Percentiles rank a stretch among this genome's conserved stretches.
Evolutionary conservation across 495 filamentous ascomycete genomes (phyloP).

Genomic region (Penicilliopsis zonata): DNA sequence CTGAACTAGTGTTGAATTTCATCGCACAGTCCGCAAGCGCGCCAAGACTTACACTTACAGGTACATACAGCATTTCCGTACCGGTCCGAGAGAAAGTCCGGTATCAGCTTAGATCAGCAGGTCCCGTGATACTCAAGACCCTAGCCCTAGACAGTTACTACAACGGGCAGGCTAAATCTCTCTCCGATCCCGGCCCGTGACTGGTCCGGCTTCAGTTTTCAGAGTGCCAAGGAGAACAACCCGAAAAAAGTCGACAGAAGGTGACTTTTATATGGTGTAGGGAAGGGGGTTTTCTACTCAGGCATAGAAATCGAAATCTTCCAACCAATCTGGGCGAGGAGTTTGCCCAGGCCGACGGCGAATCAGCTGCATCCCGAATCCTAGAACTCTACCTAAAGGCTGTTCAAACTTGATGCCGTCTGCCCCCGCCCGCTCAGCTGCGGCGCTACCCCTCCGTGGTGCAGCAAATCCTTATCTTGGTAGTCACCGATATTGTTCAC

Average conservation of each 20-base stretch:
- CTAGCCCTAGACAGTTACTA: conserved; percentile 16
- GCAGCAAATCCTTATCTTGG: conserved; percentile 2
- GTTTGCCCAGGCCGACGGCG: no score
- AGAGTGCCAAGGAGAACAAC: no score
- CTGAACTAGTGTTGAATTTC: conserved; percentile 31
- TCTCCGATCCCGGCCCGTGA: no score
- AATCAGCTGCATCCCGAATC: no score
- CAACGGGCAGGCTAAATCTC: no score
- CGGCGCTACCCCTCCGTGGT: conserved; percentile 24
- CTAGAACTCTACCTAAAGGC: no score
- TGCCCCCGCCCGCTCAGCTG: conserved; percentile 21
- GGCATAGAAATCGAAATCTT: no score
- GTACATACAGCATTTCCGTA: conserved; percentile 14
- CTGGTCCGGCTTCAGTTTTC: no score
- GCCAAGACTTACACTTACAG: conserved; percentile 27
- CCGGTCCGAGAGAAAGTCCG: conserved; percentile 16
- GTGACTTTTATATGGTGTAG: no score
- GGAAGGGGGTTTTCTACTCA: no score
- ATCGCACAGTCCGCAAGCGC: conserved; percentile 32
- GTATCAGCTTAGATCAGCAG: conserved; percentile 7
- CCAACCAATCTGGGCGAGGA: no score
- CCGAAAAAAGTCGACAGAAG: no score
- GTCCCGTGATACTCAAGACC: conserved; percentile 21
- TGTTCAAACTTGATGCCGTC: conserved; percentile 21
- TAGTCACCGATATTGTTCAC: neutral